These are phyloP conservation scores for Puccinia coronata DNA, from an alignment of 1,284 basidiomycete genomes.

Conservation along the genomic window DNA sequence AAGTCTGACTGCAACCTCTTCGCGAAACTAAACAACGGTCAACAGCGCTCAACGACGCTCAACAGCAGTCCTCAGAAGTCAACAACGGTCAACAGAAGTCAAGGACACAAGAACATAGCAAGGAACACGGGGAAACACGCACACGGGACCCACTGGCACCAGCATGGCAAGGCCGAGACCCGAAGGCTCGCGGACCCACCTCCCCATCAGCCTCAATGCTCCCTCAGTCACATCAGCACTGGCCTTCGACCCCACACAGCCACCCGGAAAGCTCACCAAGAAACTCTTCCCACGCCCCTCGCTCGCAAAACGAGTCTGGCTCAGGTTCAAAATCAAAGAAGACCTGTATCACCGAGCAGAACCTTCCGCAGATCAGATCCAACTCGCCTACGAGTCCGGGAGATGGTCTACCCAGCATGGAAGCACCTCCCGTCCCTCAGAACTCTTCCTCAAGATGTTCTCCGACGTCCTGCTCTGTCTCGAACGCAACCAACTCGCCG, in stretches of 20 bases:
- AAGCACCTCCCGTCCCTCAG: constrained; percentile 60
- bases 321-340: constrained; percentile 55
- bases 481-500: constrained; percentile 63
- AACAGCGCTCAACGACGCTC: too few species aligned
- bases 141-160: too few species aligned
- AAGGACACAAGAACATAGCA: too few species aligned
- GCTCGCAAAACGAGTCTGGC: constrained; percentile 52
- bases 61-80: too few species aligned
- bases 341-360: constrained; percentile 53
- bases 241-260: neutral
- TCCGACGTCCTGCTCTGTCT: constrained; percentile 62
- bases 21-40: too few species aligned
- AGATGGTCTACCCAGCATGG: constrained; percentile 23
- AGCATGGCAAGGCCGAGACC: neutral
- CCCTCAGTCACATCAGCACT: constrained; percentile 13
- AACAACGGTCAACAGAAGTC: too few species aligned
- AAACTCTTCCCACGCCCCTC: constrained; percentile 55
- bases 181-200: neutral
- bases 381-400: constrained; percentile 33
- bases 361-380: constrained; percentile 24
- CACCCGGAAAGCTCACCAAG: neutral
- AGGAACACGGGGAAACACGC: too few species aligned
- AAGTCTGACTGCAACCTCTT: too few species aligned
- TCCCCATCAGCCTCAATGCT: constrained; percentile 1
- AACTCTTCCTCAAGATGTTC: constrained; percentile 61